A percentile compares a stretch with the other conserved stretches of the same genome.
phyloP scores from a whole-genome alignment of 1,284 basidiomycete species.

The Cryptococcus sp. region DNA sequence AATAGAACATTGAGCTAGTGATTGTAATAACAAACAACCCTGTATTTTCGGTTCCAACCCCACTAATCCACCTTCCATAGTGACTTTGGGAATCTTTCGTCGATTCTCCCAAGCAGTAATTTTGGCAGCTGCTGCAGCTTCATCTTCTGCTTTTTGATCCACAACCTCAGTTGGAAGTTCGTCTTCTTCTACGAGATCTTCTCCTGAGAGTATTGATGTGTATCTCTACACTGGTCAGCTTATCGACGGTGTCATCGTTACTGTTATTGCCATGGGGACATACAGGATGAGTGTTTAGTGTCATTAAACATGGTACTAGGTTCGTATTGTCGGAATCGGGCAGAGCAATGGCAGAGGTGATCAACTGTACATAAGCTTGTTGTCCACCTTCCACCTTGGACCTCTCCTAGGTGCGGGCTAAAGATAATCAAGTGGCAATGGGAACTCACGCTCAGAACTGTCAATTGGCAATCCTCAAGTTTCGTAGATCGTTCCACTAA shows the following conservation, averaged over 20 bases:
- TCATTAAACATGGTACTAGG: constrained; percentile 63
- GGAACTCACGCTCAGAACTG: constrained; percentile 42
- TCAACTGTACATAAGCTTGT: constrained; percentile 51
- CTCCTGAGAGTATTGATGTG: constrained; percentile 32
- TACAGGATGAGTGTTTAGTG: constrained; percentile 60
- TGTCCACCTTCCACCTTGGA: no score
- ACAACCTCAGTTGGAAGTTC: constrained; percentile 17
- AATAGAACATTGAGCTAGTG: constrained; percentile 65
- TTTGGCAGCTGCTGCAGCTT: constrained; percentile 34
- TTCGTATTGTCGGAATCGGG: constrained; percentile 47
- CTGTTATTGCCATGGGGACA: constrained; percentile 7
- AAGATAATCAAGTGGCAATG: not conserved
- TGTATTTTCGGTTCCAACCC: constrained; percentile 66
- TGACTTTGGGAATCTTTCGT: constrained; percentile 30
- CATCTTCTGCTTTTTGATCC: constrained; percentile 37
- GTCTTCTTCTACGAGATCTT: constrained; percentile 20
- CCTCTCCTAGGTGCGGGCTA: no score
- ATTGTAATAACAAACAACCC: constrained; percentile 78
- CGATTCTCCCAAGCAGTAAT: constrained; percentile 42
- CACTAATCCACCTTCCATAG: constrained; percentile 21
- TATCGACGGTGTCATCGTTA: not conserved
- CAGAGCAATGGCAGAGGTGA: constrained; percentile 61
- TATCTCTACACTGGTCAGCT: constrained; percentile 22
- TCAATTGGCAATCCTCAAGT: constrained; percentile 30
- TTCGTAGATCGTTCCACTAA: constrained; percentile 60